Conservation (phyloP, 257 asterid genomes). For the Scutellaria galericulata region DNA sequence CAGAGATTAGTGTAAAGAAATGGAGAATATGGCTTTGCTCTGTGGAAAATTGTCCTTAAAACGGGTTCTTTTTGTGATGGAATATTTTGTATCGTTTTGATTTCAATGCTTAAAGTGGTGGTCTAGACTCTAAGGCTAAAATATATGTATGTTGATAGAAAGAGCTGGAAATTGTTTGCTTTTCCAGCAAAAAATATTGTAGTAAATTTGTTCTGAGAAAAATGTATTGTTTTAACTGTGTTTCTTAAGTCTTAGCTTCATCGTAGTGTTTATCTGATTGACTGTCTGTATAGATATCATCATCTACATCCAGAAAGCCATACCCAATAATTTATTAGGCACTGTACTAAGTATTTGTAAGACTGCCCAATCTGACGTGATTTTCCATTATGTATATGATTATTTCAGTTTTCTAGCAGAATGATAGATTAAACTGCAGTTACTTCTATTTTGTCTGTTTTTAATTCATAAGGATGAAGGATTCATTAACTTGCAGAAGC, state of each 20-base stretch:
- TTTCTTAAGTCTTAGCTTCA: neutral
- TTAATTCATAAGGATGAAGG: neutral
- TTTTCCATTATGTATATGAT: neutral
- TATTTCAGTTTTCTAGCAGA: no score
- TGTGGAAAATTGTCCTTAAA: neutral
- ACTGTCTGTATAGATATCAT: neutral
- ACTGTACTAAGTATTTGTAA: no score
- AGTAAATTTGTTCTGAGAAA: neutral
- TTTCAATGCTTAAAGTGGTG: conserved; percentile 5
- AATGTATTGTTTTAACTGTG: neutral
- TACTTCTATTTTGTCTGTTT: neutral
- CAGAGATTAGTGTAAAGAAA: neutral
- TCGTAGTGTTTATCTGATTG: neutral
- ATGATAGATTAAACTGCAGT: neutral
- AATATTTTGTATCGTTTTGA: conserved; percentile 8
- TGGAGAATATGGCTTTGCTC: neutral
- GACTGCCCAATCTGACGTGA: neutral
- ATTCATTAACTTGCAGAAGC: neutral
- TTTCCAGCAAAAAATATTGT: neutral
- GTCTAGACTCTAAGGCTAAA: neutral
- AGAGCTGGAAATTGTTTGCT: neutral
- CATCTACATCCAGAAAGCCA: no score
- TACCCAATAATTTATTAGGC: no score
- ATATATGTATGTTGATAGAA: neutral
- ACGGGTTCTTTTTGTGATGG: conserved; percentile 12